Evolutionary conservation across 2,329 filamentous ascomycete species (phyloP).

Genomic region (Tolypocladium tundrense): DNA sequence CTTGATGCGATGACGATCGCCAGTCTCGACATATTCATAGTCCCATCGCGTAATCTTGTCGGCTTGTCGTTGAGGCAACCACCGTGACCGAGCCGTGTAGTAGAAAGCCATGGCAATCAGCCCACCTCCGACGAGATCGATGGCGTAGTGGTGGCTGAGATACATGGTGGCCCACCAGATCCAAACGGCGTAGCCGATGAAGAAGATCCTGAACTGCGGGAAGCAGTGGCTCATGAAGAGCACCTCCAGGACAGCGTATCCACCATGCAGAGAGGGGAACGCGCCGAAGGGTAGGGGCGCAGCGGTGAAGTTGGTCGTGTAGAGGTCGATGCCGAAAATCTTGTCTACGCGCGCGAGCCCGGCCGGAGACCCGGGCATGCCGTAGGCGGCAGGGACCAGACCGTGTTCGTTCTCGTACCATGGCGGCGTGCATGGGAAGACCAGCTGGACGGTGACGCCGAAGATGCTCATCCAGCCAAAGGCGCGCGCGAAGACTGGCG

Average conservation of each 20-base stretch:
- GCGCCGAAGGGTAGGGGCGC: constrained; percentile 90
- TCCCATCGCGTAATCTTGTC: constrained; percentile 90
- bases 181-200: constrained; percentile 80
- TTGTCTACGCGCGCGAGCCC: constrained; percentile 82
- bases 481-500: constrained; percentile 72
- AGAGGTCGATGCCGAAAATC: constrained; percentile 84
- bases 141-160: constrained; percentile 90
- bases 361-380: constrained; percentile 80
- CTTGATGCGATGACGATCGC: constrained; percentile 41
- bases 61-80: constrained; percentile 69
- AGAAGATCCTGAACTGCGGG: constrained; percentile 68
- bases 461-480: constrained; percentile 90
- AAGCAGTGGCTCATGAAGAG: constrained; percentile 92
- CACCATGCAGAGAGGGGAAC: constrained; percentile 88
- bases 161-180: constrained; percentile 99
- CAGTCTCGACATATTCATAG: constrained; percentile 85
- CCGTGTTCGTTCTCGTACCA: constrained; percentile 97
- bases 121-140: constrained; percentile 82
- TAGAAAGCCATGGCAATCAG: constrained; percentile 69
- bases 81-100: constrained; percentile 71
- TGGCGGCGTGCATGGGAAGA: constrained; percentile 88
- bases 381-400: constrained; percentile 82
- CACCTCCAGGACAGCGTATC: constrained; percentile 78
- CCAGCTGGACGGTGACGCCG: constrained; percentile 77
- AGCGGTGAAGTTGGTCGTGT: constrained; percentile 83